These are phyloP conservation scores for Schizopora paradoxa DNA, from an alignment of 1,284 basidiomycete species.

Conservation along the genomic window DNA sequence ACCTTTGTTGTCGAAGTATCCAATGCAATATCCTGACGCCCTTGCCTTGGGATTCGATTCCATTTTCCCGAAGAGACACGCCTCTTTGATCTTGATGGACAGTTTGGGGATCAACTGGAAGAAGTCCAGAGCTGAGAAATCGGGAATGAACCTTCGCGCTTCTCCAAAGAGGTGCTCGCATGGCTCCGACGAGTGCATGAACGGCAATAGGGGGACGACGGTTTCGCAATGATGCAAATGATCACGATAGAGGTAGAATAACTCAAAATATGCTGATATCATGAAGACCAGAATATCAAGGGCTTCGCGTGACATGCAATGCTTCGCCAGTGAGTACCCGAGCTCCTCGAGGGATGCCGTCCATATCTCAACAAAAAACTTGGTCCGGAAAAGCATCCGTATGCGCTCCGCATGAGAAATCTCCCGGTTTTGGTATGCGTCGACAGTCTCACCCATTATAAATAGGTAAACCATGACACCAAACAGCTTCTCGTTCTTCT, in stretches of 20 bases:
- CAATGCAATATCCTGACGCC: conserved; percentile 20
- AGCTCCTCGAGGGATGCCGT: conserved; percentile 22
- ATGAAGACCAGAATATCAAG: conserved; percentile 28
- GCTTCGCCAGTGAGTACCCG: conserved; percentile 20
- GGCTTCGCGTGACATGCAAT: conserved; percentile 33
- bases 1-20: conserved; percentile 18
- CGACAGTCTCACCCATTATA: conserved; percentile 31
- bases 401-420: conserved; percentile 30
- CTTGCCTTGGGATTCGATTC: no score
- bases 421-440: conserved; percentile 32
- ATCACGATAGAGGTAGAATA: conserved; percentile 33
- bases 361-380: conserved; percentile 35
- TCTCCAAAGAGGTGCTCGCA: conserved; percentile 35
- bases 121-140: conserved; percentile 34
- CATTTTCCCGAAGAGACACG: no score
- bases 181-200: conserved; percentile 32
- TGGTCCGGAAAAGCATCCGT: conserved; percentile 29
- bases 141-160: conserved; percentile 28
- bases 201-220: conserved; percentile 31
- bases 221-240: conserved; percentile 20
- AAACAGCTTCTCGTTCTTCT: conserved; percentile 20
- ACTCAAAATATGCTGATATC: conserved; percentile 28
- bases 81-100: conserved; percentile 13
- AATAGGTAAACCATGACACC: conserved; percentile 31
- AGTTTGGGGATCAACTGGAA: conserved; percentile 30